phyloP scores from a whole-genome alignment of 257 asterid genomes.

The Nicotiana paniculata region DNA sequence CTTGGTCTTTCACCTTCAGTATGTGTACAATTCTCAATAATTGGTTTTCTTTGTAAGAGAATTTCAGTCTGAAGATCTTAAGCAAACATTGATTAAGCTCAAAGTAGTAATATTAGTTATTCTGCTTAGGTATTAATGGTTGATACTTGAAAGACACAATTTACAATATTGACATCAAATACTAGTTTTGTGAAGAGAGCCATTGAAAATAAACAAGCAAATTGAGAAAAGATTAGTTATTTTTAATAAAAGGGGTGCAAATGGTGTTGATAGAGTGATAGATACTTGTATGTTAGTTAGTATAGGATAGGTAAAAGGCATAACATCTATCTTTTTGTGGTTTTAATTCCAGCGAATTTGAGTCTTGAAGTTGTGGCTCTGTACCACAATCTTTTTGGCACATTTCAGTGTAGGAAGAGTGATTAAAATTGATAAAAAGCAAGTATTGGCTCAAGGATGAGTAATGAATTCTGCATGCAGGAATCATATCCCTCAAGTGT shows the following conservation, averaged over 20 bases:
- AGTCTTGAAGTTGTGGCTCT: not conserved
- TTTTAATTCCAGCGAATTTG: not conserved
- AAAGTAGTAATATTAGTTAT: not conserved
- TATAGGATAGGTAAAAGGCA: not conserved
- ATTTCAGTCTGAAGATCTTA: not conserved
- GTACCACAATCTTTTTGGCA: not conserved
- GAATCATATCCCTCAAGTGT: not conserved
- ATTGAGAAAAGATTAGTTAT: not conserved
- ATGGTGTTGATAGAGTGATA: not conserved
- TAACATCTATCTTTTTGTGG: not conserved
- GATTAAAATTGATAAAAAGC: not conserved
- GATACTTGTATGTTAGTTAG: not conserved
- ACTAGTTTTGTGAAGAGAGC: not conserved
- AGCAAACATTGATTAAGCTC: not conserved
- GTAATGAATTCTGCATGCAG: not conserved
- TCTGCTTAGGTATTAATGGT: not conserved
- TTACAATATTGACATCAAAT: not conserved
- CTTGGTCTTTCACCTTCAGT: not conserved
- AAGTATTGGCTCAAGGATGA: not conserved
- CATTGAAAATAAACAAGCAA: not conserved
- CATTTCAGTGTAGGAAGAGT: not conserved
- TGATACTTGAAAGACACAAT: not conserved
- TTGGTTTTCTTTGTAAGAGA: not conserved
- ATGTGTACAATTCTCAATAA: not conserved
- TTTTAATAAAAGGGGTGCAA: not conserved